These are phyloP conservation scores for Melampsora medusae DNA, from an alignment of 1,284 basidiomycete species.

Conservation along the genomic window DNA sequence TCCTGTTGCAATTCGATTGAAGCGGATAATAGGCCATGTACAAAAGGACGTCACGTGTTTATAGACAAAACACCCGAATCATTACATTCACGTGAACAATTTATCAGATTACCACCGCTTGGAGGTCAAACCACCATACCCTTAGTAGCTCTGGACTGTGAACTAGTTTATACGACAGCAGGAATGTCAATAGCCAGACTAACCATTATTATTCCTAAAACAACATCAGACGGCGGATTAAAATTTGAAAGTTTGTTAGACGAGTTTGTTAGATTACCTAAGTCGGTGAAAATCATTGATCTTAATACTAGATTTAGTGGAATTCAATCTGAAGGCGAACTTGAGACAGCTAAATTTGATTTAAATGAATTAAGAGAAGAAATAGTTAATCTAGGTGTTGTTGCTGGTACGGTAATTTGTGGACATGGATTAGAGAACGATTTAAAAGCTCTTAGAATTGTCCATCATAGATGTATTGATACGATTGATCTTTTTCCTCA, in stretches of 20 bases:
- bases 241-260: conserved; percentile 66
- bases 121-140: conserved; percentile 42
- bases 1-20: conserved; percentile 49
- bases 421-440: conserved; percentile 74
- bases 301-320: conserved; percentile 65
- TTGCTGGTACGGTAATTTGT: conserved; percentile 73
- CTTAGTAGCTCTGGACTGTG: conserved; percentile 74
- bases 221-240: conserved; percentile 56
- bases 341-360: conserved; percentile 56
- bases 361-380: conserved; percentile 67
- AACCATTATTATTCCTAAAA: conserved; percentile 68
- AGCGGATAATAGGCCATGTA: conserved; percentile 49
- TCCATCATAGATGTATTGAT: conserved; percentile 77
- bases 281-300: conserved; percentile 74
- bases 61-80: conserved; percentile 65
- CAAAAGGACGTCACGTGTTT: conserved; percentile 50
- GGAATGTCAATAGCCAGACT: conserved; percentile 82
- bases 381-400: conserved; percentile 66
- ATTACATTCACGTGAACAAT: conserved; percentile 67
- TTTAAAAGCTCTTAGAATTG: conserved; percentile 75
- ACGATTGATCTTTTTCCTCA: conserved; percentile 59
- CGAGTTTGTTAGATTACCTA: conserved; percentile 73
- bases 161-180: conserved; percentile 87
- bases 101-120: conserved; percentile 50
- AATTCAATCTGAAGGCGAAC: not conserved